phyloP scores from a whole-genome alignment of 345 rosid species.

The Lepidium sativum region DNA sequence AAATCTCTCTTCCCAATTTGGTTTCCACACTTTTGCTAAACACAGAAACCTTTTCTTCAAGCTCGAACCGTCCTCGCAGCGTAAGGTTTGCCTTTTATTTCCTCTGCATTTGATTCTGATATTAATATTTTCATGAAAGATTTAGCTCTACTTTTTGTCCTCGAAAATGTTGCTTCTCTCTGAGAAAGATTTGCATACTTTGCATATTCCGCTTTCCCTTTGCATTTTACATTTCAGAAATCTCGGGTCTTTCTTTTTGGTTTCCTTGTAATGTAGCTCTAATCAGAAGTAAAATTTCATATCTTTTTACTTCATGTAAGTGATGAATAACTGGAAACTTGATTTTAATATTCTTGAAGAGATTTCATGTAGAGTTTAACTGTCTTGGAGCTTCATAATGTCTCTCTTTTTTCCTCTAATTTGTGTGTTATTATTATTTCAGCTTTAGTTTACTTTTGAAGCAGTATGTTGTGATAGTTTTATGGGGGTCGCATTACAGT shows the following conservation, averaged over 20 bases:
- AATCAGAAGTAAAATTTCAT: background rate
- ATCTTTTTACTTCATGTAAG: background rate
- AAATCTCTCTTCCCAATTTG: slow-evolving; percentile 1
- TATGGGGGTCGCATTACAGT: background rate
- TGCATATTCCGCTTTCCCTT: background rate
- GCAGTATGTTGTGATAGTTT: background rate
- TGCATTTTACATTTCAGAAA: background rate
- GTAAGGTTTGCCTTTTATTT: slow-evolving; percentile 9
- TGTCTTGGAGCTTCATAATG: background rate
- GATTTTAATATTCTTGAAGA: background rate
- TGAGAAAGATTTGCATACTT: background rate
- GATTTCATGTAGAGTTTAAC: background rate
- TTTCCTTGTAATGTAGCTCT: background rate
- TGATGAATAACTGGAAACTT: background rate
- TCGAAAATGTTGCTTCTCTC: slow-evolving; percentile 19
- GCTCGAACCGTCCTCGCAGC: background rate
- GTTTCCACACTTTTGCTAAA: background rate
- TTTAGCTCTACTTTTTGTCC: background rate
- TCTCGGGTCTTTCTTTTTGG: slow-evolving; percentile 1
- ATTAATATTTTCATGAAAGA: background rate
- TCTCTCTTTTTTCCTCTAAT: background rate
- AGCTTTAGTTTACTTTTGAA: background rate
- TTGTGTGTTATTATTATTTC: background rate
- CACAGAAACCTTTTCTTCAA: slow-evolving; percentile 3
- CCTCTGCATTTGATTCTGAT: background rate